Base-by-base conservation (phyloP, 352 stramenopile species). In the Pythium diclinum region DNA sequence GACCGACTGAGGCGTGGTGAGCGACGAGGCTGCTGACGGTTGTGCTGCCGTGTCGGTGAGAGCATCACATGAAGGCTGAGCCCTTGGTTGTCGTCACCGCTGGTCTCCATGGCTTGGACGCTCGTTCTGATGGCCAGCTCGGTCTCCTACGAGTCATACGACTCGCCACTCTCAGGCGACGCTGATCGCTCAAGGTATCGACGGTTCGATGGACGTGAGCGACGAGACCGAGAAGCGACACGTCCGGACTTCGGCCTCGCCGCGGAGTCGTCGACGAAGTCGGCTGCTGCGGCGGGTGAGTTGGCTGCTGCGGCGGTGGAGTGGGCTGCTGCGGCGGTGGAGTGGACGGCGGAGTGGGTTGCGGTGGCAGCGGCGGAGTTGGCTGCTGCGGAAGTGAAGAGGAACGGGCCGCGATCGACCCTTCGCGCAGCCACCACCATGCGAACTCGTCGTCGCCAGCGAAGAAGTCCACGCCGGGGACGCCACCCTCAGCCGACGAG, bases 361-460 rank as follows among this genome's bases (percentile, higher is more conserved):
- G n/a, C n/a, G 32, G 4, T 9, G 32, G 5, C 42, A 16, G 19
- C 3, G 42, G 42, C 6, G 42, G 16, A 23, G 42, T 23, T 25
- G 10, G 40, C 40, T 6, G 9, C 19, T 4, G 19, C 17, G 47
- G 48, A n/a, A n/a, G n/a, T n/a, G n/a, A n/a, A n/a, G n/a, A n/a
- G n/a, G n/a, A n/a, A n/a, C n/a, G n/a, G n/a, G n/a, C n/a, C n/a
- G n/a, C n/a, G n/a, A n/a, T n/a, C n/a, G n/a, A n/a, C n/a, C n/a
- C n/a, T n/a, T n/a, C n/a, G n/a, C n/a, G n/a, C n/a, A 61, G 55
- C 55, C 34, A 61, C 55, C 55, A 61, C 1, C 32, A 36, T 28
- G 55, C 55, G 23, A 61, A 61, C 19, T 34, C 34, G 10, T 52
- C 5, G 19, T 61, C 55, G 2, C 55, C 38, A 11, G 32, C 36